phyloP scores from a whole-genome alignment of 73 alveolate genomes.

The Paraurostyla sp. region DNA sequence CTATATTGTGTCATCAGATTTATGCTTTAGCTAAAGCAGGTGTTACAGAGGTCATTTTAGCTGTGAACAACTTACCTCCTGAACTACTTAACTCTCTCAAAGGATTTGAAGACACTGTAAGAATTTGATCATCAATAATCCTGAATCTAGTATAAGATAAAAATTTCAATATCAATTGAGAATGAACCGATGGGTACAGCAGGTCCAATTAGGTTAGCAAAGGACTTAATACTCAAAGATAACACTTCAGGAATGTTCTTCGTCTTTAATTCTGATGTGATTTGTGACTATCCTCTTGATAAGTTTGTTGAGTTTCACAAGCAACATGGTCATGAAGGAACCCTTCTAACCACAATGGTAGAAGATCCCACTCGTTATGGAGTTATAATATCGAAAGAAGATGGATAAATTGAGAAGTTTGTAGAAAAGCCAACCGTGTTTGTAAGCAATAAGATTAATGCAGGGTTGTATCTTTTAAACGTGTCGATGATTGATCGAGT shows the following conservation, averaged over 20 bases:
- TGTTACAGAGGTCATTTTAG: conserved; percentile 94
- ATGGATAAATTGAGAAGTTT: conserved; percentile 88
- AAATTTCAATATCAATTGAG: conserved; percentile 83
- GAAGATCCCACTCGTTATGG: conserved; percentile 99
- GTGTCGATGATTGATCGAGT: conserved; percentile 91
- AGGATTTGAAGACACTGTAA: conserved; percentile 60
- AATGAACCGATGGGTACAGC: conserved; percentile 90
- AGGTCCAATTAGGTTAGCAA: conserved; percentile 98
- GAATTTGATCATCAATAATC: too few relatives aligned
- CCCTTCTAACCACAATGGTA: conserved; percentile 93
- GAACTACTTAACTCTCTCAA: conserved; percentile 79
- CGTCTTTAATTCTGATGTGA: conserved; percentile 96
- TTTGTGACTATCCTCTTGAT: conserved; percentile 97
- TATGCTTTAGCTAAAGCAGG: conserved; percentile 96
- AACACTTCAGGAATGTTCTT: conserved; percentile 89
- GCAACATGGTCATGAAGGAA: conserved; percentile 96
- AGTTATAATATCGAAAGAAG: conserved; percentile 92
- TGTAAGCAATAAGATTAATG: conserved; percentile 96
- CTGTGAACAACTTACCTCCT: conserved; percentile 93
- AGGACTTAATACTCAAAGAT: conserved; percentile 86
- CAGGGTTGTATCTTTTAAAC: conserved; percentile 96
- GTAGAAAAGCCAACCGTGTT: conserved; percentile 96
- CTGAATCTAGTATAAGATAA: conserved; percentile 70
- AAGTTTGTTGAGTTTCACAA: conserved; percentile 94
- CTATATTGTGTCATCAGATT: conserved; percentile 92